Evolutionary conservation across 805 yeast genomes (phyloP), one percentile per base, ranked within the genome.

Genomic region (Alloascoidea hylecoeti): DNA sequence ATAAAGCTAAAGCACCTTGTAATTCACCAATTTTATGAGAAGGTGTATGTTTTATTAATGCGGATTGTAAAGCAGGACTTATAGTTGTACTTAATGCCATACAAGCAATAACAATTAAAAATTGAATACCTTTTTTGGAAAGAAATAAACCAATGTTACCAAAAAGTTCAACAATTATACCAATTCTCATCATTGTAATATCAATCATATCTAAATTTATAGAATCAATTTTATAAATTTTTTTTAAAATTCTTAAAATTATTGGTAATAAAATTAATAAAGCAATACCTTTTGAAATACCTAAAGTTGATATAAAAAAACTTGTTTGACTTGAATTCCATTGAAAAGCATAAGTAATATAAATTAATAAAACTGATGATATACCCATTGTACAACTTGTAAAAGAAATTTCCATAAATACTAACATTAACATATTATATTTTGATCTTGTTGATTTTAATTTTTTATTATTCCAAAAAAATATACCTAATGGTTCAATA

Each of bases 1-100:
- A 34, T n/a, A 34, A 14, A 16, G 36, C 36, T 5, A 34, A 17
- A 34, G 36, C 36, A 6, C 36, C 36, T 34, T 14, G 17, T n/a
- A 34, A n/a, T 18, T 34, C 36, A n/a, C 36, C 36, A 18, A 34
- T 18, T 34, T 18, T 34, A 34, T 34, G 14, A 6, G 27, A 9
- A 14, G 36, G 16, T 16, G 17, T 18, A 18, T 14, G 17, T 18
- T 34, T 34, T 9, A 34, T 18, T n/a, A 34, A 16, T 14, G 36
- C 36, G 5, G 36, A 16, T 34, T 34, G 36, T 14, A 34, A 14
- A 34, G 13, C 36, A 6, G 36, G 9, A 6, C 27, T 12, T 34
- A 17, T 12, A 5, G 16, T 6, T 16, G 32, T 18, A 12, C 36
- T 18, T n/a, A 34, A 14, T 6, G 36, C 14, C 5, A 18, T 12